phyloP scores from a whole-genome alignment of 371 early-diverging fungal species.

The Mucor ambiguus region DNA sequence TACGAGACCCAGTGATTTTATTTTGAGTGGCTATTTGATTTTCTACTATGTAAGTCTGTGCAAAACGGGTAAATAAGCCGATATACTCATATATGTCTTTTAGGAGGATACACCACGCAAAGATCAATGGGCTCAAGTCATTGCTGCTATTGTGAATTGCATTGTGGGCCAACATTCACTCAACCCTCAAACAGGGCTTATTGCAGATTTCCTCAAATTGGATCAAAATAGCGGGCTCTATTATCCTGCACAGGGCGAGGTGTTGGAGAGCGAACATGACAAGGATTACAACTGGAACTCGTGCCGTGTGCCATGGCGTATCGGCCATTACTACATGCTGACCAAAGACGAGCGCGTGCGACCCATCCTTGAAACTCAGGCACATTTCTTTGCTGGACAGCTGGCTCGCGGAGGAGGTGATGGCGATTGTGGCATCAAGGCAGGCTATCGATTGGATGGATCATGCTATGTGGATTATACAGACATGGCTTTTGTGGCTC shows the following conservation, averaged over 20 bases:
- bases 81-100: background rate
- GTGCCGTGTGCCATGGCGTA: constrained; percentile 64
- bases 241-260: constrained; percentile 50
- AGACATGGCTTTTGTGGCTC: constrained; percentile 67
- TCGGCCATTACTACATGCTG: constrained; percentile 62
- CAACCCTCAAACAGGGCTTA: constrained; percentile 60
- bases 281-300: constrained; percentile 59
- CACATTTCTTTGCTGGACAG: constrained; percentile 60
- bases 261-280: constrained; percentile 56
- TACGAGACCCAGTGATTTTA: constrained; percentile 65
- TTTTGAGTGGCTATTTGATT: constrained; percentile 56
- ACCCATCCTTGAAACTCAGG: constrained; percentile 52
- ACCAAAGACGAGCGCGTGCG: constrained; percentile 56
- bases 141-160: constrained; percentile 51
- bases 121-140: constrained; percentile 54
- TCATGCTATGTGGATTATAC: constrained; percentile 53
- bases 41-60: constrained; percentile 47
- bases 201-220: constrained; percentile 62
- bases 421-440: constrained; percentile 50
- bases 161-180: constrained; percentile 44
- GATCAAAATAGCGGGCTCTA: constrained; percentile 40
- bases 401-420: constrained; percentile 31
- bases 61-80: background rate
- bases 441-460: constrained; percentile 63
- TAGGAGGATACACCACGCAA: constrained; percentile 57